Conservation (phyloP, 345 rosid genomes). For the Gynandropsis gynandra region DNA sequence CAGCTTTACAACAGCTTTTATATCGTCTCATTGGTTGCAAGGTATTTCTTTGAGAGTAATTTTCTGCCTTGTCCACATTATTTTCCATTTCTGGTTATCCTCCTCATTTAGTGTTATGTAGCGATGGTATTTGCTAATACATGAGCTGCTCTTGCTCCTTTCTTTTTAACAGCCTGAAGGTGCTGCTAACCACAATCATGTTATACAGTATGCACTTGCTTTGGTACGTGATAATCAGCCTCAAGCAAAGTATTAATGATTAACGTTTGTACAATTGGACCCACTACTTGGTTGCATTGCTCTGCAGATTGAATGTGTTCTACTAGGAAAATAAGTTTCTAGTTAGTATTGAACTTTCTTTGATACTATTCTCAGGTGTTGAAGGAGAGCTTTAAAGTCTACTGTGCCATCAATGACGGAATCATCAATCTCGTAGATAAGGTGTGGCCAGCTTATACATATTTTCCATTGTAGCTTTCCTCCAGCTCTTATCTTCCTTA, state of each 20-base stretch:
- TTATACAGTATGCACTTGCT: constrained; percentile 94
- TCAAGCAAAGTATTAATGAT: background rate
- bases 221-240: constrained; percentile 43
- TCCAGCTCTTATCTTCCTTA: background rate
- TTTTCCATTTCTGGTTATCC: background rate
- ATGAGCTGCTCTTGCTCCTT: constrained; percentile 8
- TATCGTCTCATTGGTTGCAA: constrained; percentile 92
- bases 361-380: constrained; percentile 7
- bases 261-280: background rate
- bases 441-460: constrained; percentile 38
- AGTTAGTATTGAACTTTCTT: background rate
- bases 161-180: constrained; percentile 82
- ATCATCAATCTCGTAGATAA: constrained; percentile 64
- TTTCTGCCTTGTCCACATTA: background rate
- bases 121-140: constrained; percentile 10
- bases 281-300: constrained; percentile 5
- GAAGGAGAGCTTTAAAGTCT: background rate
- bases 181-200: constrained; percentile 75
- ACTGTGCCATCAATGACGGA: too few species aligned
- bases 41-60: constrained; percentile 34
- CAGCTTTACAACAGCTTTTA: constrained; percentile 81
- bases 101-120: constrained; percentile 3
- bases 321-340: background rate
- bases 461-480: constrained; percentile 15
- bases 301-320: constrained; percentile 1